Conservation (phyloP, 495 filamentous ascomycete species). For the Baudoinia panamericana region DNA sequence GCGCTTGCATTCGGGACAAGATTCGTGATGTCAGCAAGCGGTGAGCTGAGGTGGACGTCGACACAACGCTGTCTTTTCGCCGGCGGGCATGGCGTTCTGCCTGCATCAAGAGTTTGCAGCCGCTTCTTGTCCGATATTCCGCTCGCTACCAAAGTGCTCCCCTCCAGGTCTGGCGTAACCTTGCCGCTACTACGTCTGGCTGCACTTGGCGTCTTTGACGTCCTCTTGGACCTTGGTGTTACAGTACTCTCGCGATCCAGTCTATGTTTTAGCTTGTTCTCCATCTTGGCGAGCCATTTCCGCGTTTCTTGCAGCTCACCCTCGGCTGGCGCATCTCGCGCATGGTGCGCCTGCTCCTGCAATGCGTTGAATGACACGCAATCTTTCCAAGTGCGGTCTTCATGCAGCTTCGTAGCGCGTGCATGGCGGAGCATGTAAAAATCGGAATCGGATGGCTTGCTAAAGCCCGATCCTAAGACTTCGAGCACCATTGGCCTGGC, state of each 20-base stretch:
- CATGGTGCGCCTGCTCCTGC: slow-evolving; percentile 39
- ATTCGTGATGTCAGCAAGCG: slow-evolving; percentile 21
- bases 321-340: slow-evolving; percentile 19
- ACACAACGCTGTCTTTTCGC: slow-evolving; percentile 1
- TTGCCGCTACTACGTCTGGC: neutral
- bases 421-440: slow-evolving; percentile 54
- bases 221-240: slow-evolving; percentile 4
- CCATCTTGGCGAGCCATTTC: slow-evolving; percentile 9
- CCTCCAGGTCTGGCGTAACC: slow-evolving; percentile 1
- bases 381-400: slow-evolving; percentile 44
- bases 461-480: slow-evolving; percentile 50
- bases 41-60: neutral
- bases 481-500: slow-evolving; percentile 52
- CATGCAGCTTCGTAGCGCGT: slow-evolving; percentile 48
- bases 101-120: neutral
- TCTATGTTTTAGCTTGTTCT: slow-evolving; percentile 8
- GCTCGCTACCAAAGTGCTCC: neutral
- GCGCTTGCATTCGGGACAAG: no score
- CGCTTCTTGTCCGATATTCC: neutral
- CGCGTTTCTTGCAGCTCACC: slow-evolving; percentile 14
- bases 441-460: slow-evolving; percentile 42
- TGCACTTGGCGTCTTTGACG: slow-evolving; percentile 6
- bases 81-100: slow-evolving; percentile 6
- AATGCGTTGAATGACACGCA: slow-evolving; percentile 43
- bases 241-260: slow-evolving; percentile 10